These are phyloP conservation scores for Alternaria brassicae DNA, from an alignment of 2,329 filamentous ascomycete genomes.

Conservation along the genomic window DNA sequence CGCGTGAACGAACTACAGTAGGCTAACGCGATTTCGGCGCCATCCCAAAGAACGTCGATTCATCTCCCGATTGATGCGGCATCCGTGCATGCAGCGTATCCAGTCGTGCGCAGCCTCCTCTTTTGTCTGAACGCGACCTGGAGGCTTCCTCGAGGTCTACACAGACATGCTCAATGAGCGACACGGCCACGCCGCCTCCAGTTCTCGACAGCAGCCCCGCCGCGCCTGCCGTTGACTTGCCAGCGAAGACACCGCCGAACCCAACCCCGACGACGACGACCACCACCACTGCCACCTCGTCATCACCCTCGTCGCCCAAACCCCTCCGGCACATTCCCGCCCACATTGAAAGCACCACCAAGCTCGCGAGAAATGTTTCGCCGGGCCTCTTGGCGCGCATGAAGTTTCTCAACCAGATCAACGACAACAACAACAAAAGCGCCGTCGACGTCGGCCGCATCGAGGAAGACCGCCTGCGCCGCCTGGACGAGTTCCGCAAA, in stretches of 20 bases:
- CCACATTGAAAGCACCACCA: constrained; percentile 37
- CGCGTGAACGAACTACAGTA: constrained; percentile 9
- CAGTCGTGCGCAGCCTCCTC: constrained; percentile 24
- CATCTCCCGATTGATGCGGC: constrained; percentile 16
- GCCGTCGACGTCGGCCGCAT: constrained; percentile 66
- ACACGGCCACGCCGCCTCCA: constrained; percentile 26
- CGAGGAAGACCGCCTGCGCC: constrained; percentile 71
- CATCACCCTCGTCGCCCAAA: constrained; percentile 21
- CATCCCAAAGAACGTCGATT: constrained; percentile 15
- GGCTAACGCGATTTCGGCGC: constrained; percentile 12
- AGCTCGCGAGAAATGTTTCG: constrained; percentile 50
- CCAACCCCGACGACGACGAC: constrained; percentile 13
- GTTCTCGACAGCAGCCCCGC: constrained; percentile 31
- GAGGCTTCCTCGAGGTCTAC: constrained; percentile 22
- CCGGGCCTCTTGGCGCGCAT: constrained; percentile 55
- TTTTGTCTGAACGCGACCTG: constrained; percentile 26
- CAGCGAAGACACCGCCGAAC: constrained; percentile 27
- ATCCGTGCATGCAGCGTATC: constrained; percentile 25
- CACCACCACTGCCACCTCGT: too few species aligned
- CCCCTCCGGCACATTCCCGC: constrained; percentile 21
- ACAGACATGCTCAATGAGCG: constrained; percentile 38
- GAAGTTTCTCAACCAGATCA: constrained; percentile 52
- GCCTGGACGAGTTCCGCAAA: constrained; percentile 71
- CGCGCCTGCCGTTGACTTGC: constrained; percentile 29
- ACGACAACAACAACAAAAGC: constrained; percentile 40